phyloP scores from a whole-genome alignment of 148 eudicot species.

The Cornus suecica region DNA sequence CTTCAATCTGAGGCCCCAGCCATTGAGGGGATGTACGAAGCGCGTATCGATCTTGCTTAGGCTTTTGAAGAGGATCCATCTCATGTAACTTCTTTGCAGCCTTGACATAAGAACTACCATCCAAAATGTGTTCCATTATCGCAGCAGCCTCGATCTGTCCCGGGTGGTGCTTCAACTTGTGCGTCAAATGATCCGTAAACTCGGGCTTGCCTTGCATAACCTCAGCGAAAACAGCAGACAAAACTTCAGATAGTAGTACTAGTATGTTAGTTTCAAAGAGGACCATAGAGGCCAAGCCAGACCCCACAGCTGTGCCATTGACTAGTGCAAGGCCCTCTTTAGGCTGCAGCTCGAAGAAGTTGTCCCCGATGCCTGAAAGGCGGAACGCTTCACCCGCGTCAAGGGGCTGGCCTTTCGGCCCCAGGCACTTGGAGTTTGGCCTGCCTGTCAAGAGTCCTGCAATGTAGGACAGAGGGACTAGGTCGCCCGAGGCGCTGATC shows the following conservation, averaged over 20 bases:
- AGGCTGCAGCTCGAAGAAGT: slow-evolving; percentile 14
- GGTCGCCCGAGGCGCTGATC: slow-evolving; percentile 29
- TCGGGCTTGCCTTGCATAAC: slow-evolving; percentile 23
- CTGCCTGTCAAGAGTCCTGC: slow-evolving; percentile 28
- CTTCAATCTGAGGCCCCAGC: slow-evolving; percentile 20
- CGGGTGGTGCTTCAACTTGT: slow-evolving; percentile 26
- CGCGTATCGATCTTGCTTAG: slow-evolving; percentile 25
- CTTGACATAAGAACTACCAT: slow-evolving; percentile 14
- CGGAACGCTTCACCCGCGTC: slow-evolving; percentile 17
- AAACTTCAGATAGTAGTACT: slow-evolving; percentile 19
- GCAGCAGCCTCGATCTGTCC: slow-evolving; percentile 22
- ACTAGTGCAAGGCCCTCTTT: slow-evolving; percentile 11
- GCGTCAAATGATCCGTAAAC: slow-evolving; percentile 25
- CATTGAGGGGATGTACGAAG: slow-evolving; percentile 23
- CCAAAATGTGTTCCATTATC: slow-evolving; percentile 22
- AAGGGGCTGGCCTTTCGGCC: slow-evolving; percentile 12
- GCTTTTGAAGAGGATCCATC: slow-evolving; percentile 25
- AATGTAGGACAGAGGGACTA: slow-evolving; percentile 27
- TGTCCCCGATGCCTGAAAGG: slow-evolving; percentile 1
- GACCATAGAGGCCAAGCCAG: slow-evolving; percentile 20
- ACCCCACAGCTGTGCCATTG: slow-evolving; percentile 16
- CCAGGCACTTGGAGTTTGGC: slow-evolving; percentile 23
- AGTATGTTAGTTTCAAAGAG: slow-evolving; percentile 16
- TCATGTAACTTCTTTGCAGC: slow-evolving; percentile 19
- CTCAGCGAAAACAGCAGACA: slow-evolving; percentile 23